A percentile compares a stretch with the other conserved stretches of the same genome.
These are phyloP conservation scores for Spergularia bocconei DNA, from an alignment of 148 eudicot species.

Conservation along the genomic window DNA sequence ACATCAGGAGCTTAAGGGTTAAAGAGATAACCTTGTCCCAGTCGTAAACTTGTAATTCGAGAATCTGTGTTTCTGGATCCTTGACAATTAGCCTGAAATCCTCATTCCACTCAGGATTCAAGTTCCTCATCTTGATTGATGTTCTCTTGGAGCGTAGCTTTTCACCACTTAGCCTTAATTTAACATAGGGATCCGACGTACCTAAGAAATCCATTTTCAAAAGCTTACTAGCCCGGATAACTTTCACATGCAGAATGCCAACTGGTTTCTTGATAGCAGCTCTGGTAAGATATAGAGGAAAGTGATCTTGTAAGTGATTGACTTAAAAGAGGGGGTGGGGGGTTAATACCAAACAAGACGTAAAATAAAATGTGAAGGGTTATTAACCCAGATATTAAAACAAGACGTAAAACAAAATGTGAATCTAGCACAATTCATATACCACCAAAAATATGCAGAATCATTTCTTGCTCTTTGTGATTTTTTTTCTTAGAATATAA, in stretches of 20 bases:
- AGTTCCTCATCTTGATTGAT: constrained; percentile 61
- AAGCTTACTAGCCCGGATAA: constrained; percentile 66
- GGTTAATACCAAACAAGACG: no score
- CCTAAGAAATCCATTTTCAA: constrained; percentile 90
- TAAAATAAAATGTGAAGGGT: no score
- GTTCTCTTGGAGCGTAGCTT: constrained; percentile 65
- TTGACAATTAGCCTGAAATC: constrained; percentile 72
- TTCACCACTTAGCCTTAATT: constrained; percentile 69
- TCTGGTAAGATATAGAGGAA: constrained; percentile 34
- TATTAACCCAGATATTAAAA: no score
- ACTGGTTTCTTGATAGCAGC: constrained; percentile 67
- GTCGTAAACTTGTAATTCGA: constrained; percentile 64
- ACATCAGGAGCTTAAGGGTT: not conserved
- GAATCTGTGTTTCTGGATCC: constrained; percentile 76
- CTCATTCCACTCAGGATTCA: constrained; percentile 94
- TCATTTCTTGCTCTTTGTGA: no score
- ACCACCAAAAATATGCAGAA: not conserved
- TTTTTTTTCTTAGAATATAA: no score
- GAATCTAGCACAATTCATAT: not conserved
- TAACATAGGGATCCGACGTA: constrained; percentile 91
- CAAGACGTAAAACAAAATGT: no score
- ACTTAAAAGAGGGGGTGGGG: not conserved
- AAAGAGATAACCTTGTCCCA: constrained; percentile 72
- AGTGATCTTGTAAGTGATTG: not conserved
- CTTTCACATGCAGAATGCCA: constrained; percentile 82